Evolutionary conservation across 2,329 filamentous ascomycete genomes (phyloP).

Genomic region (Leptographium procerum): DNA sequence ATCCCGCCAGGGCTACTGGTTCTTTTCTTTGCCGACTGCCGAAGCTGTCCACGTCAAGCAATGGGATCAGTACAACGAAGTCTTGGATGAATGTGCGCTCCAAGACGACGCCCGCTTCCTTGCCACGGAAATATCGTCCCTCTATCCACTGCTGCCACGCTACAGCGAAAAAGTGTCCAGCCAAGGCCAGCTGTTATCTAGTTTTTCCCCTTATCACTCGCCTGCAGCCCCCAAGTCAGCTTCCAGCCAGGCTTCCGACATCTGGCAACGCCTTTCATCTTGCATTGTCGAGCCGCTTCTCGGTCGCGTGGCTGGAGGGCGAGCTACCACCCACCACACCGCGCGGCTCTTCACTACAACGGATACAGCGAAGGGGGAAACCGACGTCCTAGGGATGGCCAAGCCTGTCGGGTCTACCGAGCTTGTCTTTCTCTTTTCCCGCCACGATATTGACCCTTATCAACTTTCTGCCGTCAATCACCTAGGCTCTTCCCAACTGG

Average conservation of each 20-base stretch:
- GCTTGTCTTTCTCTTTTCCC: constrained; percentile 36
- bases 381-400: constrained; percentile 25
- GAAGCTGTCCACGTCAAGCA: constrained; percentile 33
- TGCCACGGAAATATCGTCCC: constrained; percentile 26
- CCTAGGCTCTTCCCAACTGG: background rate
- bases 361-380: constrained; percentile 36
- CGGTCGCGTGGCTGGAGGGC: constrained; percentile 32
- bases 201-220: background rate
- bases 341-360: constrained; percentile 43
- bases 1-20: constrained; percentile 48
- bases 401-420: constrained; percentile 19
- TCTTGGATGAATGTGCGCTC: constrained; percentile 35
- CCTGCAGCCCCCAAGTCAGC: constrained; percentile 11
- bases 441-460: constrained; percentile 30
- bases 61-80: constrained; percentile 46
- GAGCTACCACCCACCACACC: constrained; percentile 12
- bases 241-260: constrained; percentile 10
- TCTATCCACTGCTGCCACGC: constrained; percentile 31
- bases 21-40: constrained; percentile 25
- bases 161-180: constrained; percentile 18
- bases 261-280: constrained; percentile 43
- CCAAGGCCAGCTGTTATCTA: background rate
- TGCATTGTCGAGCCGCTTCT: constrained; percentile 35
- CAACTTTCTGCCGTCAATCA: constrained; percentile 15
- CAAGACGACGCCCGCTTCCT: constrained; percentile 34